Evolutionary conservation across 192 early-diverging fungal genomes (phyloP), one percentile per base, ranked within the genome.

Genomic region (Rhizophagus sp.): DNA sequence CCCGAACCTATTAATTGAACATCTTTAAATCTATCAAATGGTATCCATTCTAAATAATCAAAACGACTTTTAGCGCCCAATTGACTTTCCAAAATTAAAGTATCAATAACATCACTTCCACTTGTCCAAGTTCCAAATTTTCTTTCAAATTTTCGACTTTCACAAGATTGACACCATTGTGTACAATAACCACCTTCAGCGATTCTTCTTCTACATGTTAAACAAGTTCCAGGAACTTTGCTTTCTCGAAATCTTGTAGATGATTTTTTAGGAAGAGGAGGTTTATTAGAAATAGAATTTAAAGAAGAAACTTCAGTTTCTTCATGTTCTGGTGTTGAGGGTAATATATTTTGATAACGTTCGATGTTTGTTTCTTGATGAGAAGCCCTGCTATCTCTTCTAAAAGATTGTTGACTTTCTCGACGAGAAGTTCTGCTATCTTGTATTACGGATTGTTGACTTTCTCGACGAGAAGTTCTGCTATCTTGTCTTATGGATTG

Each of bases 61-160:
- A 52, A 39, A 27, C 61, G 47, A 39, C 62, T 71, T 39, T 34
- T 67, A n/a, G 68, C 68, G 30, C 50, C 25, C 17, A 62, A 12
- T 62, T 79, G 78, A n/a, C 52, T 57, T 61, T 70, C 68, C 22
- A 47, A 44, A 47, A 79, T 79, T 41, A 79, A 79, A 39, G 22
- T 36, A 79, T 79, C 78, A 6, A 79, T 71, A 10, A 50, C 63
- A 62, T 66, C 67, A 62, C 72, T 66, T 12, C 68, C 78, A 52
- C 49, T 71, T 50, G 78, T 62, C 78, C 78, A 79, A 2, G 27
- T 41, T 11, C 24, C 39, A 71, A 71, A 79, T 25, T 61, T 22
- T 9, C 8, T 15, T 71, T 69, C 39, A 62, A 79, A 79, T 24
- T 50, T 33, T 71, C 41, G 33, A 19, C n/a, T 24, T 25, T 79